Base-by-base conservation (phyloP, 305 asterid genomes). In the Fraxinus dipetala region DNA sequence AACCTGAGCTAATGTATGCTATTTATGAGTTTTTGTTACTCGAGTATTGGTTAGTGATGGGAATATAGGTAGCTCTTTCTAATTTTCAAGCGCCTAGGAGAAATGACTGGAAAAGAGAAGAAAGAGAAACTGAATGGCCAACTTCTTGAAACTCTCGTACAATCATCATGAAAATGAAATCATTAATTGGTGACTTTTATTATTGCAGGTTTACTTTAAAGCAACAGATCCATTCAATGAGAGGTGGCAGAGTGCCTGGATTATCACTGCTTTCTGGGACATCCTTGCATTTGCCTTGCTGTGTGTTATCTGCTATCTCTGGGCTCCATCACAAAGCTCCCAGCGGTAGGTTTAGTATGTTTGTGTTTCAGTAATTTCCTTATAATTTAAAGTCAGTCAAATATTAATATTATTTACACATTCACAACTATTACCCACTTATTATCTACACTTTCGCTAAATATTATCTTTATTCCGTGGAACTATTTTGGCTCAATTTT, bases 221-320 rank as follows among this genome's bases (percentile, higher is more conserved):
- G 95, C 97, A 80, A 90, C 98, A 59, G 99, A 96, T 86, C 98
- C 99, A 83, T 96, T 93, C 89, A 96, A 94, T 38, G 99, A 96
- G 89, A 91, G 92, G 86, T 96, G 99, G 99, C 96, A 90, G 88
- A 90, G 92, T 83, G 97, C 97, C 65, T 96, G 99, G 99, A 91
- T 93, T 80, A 88, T 96, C 89, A 91, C 95, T 78, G 97, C 99
- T 77, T 96, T 94, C 89, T 96, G 99, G 99, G 98, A 96, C 87
- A 84, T 96, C 85, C 91, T 96, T 78, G 92, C 96, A 63, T 87
- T 96, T 79, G 92, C 90, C 48, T 85, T 96, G 86, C 96, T 94
- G 18, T 83, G 93, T 84, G 97, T 96, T 75, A 96, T 96, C 87
- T 96, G 99, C 87, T 92, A 88, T 88, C 97, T 96, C 30, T 94